Evolutionary conservation across 2,329 filamentous ascomycete genomes (phyloP), one percentile per base, ranked within the genome.

Genomic region (Nigrograna mackinnonii): DNA sequence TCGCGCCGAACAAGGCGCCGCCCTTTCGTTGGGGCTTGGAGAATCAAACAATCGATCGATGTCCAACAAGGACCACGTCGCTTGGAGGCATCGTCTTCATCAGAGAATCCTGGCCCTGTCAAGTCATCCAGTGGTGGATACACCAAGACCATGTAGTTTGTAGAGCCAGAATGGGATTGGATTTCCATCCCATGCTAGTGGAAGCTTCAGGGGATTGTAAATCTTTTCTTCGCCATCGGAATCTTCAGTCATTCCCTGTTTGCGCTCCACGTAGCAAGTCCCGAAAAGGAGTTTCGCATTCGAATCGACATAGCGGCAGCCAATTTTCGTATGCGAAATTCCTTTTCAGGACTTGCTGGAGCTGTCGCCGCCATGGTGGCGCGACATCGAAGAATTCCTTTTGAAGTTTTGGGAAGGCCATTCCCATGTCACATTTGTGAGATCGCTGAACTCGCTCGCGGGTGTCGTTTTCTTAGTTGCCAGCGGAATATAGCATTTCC

Each of bases 121-220:
- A n/a, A n/a, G n/a, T n/a, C n/a, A n/a, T n/a, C n/a, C n/a, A n/a
- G n/a, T n/a, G n/a, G n/a, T n/a, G n/a, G n/a, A n/a, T n/a, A n/a
- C n/a, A 6, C 94, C 94, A 19, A 99, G 76, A 1, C 94, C 94
- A 64, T 99, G 94, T 13, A 99, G 79, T 57, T 96, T 94, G 78
- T 97, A 99, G 13, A 99, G 80, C 94, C 94, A 99, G 76, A 94
- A 99, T 0, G 95, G 94, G 58, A 99, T 99, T 0, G 95, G 94
- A 66, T 99, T 99, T 57, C 95, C 94, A 55, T 99, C 94, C 95
- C 95, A 99, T 2, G 90, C 92, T 6, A 99, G 79, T 0, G 94
- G 94, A 2, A 99, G 79, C 66, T 99, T 99, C 53, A 99, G 79
- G 0, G 94, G 94, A 67, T 99, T 99, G 77, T 97, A 96, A 46